Conservation (phyloP, 176 grass and related monocot species). For the Avena atlantica region DNA sequence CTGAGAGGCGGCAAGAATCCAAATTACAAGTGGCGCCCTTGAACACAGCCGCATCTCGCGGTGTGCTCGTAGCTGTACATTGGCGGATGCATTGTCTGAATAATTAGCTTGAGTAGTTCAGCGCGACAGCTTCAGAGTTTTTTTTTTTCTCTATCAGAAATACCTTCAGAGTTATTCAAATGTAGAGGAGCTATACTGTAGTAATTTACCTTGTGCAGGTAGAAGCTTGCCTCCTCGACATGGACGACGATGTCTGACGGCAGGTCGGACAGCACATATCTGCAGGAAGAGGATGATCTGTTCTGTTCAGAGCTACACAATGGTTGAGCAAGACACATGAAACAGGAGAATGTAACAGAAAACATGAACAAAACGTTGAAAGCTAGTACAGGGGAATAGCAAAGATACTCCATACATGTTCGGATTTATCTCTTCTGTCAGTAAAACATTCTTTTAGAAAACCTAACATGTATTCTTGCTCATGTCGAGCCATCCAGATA, state of each 20-base stretch:
- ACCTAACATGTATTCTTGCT: not conserved
- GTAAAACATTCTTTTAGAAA: not conserved
- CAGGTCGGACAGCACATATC: constrained; percentile 70
- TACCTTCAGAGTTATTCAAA: not conserved
- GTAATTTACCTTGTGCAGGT: constrained; percentile 71
- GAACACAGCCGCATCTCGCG: constrained; percentile 56
- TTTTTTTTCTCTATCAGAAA: not conserved
- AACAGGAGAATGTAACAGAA: not conserved
- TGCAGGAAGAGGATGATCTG: constrained; percentile 38
- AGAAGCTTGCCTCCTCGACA: constrained; percentile 63
- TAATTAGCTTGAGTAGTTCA: constrained; percentile 17
- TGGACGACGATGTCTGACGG: constrained; percentile 69
- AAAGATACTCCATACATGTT: not conserved
- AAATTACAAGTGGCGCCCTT: constrained; percentile 54
- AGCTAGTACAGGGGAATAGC: not conserved
- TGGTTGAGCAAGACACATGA: not conserved
- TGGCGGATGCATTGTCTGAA: constrained; percentile 42
- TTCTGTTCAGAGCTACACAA: constrained; percentile 10
- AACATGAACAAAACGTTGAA: not conserved
- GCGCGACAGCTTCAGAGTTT: not conserved
- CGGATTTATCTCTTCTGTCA: not conserved
- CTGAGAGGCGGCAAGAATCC: constrained; percentile 50
- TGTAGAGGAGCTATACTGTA: not conserved
- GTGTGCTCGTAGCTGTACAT: constrained; percentile 57
- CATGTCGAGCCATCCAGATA: constrained; percentile 23